Evolutionary conservation across 768 basidiomycete species (phyloP).

Genomic region (Pleurotus cornucopiae): DNA sequence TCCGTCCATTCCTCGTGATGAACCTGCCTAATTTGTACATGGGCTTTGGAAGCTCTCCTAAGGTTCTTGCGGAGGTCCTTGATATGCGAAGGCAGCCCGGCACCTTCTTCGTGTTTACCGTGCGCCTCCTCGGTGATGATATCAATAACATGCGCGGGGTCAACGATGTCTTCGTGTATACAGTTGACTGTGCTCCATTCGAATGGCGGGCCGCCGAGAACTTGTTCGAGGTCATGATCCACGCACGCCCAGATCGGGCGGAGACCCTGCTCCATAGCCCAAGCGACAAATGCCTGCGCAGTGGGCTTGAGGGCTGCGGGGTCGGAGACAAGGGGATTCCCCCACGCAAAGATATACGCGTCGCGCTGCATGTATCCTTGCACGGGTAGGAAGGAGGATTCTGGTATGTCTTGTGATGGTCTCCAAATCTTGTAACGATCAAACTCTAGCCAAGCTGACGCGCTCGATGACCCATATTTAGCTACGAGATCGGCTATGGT

Average conservation of each 20-base stretch:
- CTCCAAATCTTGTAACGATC: conserved; percentile 50
- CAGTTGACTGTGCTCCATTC: conserved; percentile 60
- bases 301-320: conserved; percentile 29
- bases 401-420: conserved; percentile 21
- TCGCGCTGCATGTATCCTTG: conserved; percentile 55
- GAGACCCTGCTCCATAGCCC: conserved; percentile 37
- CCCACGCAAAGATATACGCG: conserved; percentile 58
- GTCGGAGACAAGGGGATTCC: conserved; percentile 53
- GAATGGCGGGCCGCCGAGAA: conserved; percentile 40
- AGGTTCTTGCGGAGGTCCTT: conserved; percentile 64
- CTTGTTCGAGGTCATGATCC: conserved; percentile 44
- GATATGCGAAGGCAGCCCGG: conserved; percentile 27
- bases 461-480: conserved; percentile 60
- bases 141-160: conserved; percentile 41
- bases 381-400: conserved; percentile 42
- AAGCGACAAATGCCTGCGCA: conserved; percentile 40
- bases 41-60: conserved; percentile 49
- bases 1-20: conserved; percentile 33
- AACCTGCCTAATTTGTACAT: conserved; percentile 46
- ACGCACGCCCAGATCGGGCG: conserved; percentile 61
- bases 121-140: conserved; percentile 31
- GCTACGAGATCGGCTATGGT: conserved; percentile 52
- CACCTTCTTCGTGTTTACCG: conserved; percentile 26
- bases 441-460: conserved; percentile 69
- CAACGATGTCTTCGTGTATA: conserved; percentile 58